Evolutionary conservation across 805 yeast genomes (phyloP).

Genomic region (Candida ficus): DNA sequence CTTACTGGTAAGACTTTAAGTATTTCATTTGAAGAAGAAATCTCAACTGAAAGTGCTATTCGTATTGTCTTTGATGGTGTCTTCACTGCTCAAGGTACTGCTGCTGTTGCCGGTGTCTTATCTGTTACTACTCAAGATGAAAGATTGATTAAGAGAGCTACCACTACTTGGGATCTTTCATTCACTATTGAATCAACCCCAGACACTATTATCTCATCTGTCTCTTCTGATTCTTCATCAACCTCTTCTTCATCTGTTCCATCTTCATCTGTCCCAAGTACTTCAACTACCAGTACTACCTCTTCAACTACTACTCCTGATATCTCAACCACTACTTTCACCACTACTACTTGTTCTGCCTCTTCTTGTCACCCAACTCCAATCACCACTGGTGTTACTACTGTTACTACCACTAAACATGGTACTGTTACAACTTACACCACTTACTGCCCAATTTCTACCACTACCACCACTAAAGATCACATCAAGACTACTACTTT

Average conservation of each 20-base stretch:
- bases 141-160: not conserved
- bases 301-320: not conserved
- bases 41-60: not conserved
- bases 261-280: too few species aligned
- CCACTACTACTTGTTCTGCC: too few species aligned
- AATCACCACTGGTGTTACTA: not conserved
- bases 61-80: not conserved
- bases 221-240: not conserved
- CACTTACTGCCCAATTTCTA: too few species aligned
- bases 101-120: not conserved
- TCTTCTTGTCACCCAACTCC: too few species aligned
- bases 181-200: not conserved
- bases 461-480: not conserved
- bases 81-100: not conserved
- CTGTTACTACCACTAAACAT: too few species aligned
- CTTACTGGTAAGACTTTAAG: not conserved
- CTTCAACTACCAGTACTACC: not conserved
- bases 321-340: too few species aligned
- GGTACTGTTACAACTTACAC: not conserved
- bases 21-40: not conserved
- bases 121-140: not conserved
- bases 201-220: not conserved
- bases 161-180: not conserved
- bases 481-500: not conserved
- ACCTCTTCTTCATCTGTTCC: too few species aligned